Base-by-base conservation (phyloP, 139 green algal species). In the Astrephomene gubernaculifera region DNA sequence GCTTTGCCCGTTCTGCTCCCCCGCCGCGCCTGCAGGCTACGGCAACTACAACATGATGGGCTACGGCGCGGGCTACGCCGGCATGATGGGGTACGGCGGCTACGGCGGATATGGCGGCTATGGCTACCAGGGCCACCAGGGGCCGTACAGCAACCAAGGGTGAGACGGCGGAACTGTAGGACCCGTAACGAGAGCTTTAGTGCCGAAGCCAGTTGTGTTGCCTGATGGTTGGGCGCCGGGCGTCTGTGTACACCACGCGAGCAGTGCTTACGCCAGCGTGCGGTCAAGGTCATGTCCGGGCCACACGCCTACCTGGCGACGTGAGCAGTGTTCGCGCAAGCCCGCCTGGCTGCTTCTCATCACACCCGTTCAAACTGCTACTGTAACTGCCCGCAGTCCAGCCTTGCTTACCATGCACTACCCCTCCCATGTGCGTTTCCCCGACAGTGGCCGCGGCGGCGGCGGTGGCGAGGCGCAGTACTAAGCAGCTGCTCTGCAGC, bases 101-200 rank as follows among this genome's bases (percentile, higher is more conserved):
- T 80, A 87, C 49, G 81, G 81, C 9, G 80, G 80, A 12, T 88
- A 87, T 38, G 81, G 71, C 27, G 69, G 27, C 41, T 87, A 87
- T 31, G 82, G 82, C n/a, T 82, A 88, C 67, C n/a, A n/a, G n/a
- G 83, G 74, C 19, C 67, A 76, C 25, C 63, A 73, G n/a, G 33
- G 33, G 22, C 64, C 63, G 35, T 54, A 57, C 67, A 43, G 38
- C 65, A 82, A 45, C 78, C 79, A 85, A 22, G 70, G 69, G 67
- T 87, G 41, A 87, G 67, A 14, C 36, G 68, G 22, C 68, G 41
- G n/a, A 19, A 36, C 22, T 78, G 70, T n/a, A n/a, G n/a, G n/a
- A n/a, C n/a, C n/a, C n/a, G n/a, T n/a, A n/a, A n/a, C n/a, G n/a
- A n/a, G n/a, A n/a, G n/a, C n/a, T n/a, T n/a, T n/a, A n/a, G n/a